Conservation (phyloP, 441 rosid species). For the Populus trichocarpa region DNA sequence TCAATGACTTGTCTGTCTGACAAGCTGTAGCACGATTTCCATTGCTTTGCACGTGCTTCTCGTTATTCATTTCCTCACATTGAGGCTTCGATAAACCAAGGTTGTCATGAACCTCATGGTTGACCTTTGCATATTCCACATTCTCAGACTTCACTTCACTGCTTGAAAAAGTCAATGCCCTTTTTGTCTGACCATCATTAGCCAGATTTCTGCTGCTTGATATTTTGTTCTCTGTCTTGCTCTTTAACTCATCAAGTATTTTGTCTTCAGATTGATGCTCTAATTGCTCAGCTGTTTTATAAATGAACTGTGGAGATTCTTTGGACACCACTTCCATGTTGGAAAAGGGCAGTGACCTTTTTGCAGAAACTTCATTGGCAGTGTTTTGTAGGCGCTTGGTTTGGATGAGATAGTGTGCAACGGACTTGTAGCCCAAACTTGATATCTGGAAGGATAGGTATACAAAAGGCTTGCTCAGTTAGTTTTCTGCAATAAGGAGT, state of each 20-base stretch:
- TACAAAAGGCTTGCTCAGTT: conserved; percentile 16
- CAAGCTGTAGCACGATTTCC: conserved; percentile 7
- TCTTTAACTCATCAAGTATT: conserved; percentile 14
- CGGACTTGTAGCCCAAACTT: conserved; percentile 77
- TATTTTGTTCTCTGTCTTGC: conserved; percentile 19
- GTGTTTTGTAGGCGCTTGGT: conserved; percentile 33
- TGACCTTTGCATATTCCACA: conserved; percentile 19
- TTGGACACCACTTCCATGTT: conserved; percentile 23
- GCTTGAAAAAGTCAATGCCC: conserved; percentile 37
- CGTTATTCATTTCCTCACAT: conserved; percentile 9
- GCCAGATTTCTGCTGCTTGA: conserved; percentile 7
- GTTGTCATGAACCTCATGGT: conserved; percentile 16
- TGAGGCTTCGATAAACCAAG: conserved; percentile 18
- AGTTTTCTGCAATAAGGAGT: conserved; percentile 6
- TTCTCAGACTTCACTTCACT: conserved; percentile 18
- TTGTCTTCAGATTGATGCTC: conserved; percentile 19
- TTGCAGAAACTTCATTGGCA: conserved; percentile 49
- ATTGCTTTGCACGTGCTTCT: conserved; percentile 6
- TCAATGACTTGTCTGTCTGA: conserved; percentile 31
- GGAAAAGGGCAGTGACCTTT: conserved; percentile 64
- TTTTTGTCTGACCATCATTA: conserved; percentile 21
- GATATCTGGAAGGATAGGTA: conserved; percentile 42
- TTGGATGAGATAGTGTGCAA: conserved; percentile 87
- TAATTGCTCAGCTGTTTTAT: conserved; percentile 9
- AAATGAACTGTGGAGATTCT: conserved; percentile 14